Base-by-base conservation (phyloP, 73 alveolate species). In the Stentor roeselii region DNA sequence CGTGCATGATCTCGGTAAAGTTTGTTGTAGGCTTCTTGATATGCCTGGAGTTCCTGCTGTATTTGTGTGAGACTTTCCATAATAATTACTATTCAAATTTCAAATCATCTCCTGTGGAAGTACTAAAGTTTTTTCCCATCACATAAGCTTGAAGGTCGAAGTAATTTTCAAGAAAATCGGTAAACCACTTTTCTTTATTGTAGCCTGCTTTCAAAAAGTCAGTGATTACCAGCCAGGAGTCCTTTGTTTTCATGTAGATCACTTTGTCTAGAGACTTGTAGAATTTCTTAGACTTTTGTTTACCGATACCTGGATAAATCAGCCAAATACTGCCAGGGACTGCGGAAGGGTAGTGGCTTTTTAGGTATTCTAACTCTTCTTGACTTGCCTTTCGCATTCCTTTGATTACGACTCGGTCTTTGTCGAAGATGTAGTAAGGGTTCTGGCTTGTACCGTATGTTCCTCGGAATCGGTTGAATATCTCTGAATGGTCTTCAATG, bases 291-390 rank as follows among this genome's bases (percentile, higher is more conserved):
- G 4, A 6, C n/a, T 11, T 40, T 27, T 78, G 41, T 40, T 31
- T 78, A 36, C 14, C 34, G 6, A 82, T 14, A 6, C 88, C 88
- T 3, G 30, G 82, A 60, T 34, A 60, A 37, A 84, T 3, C 27
- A 83, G 30, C 75, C 86, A 60, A 14, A 86, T 27, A 38, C 86
- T 84, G 0, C 86, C 87, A 36, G 60, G 76, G 36, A 41, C 89
- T 50, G 74, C 86, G 40, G 0, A 40, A n/a, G 60, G 34, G 41
- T 84, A 84, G 0, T 31, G 39, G 30, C 35, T 27, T 11, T 85
- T 58, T 30, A 85, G 27, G 30, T 3, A 11, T 36, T 59, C 37
- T 50, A 3, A 3, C 86, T 85, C 90, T 36, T 3, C 84, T 4
- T 85, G 76, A 80, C 37, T 77, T 3, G 11, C 3, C 0, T 27